These are phyloP conservation scores for Colletotrichum tropicicola DNA, from an alignment of 2,329 filamentous ascomycete genomes.

Conservation along the genomic window DNA sequence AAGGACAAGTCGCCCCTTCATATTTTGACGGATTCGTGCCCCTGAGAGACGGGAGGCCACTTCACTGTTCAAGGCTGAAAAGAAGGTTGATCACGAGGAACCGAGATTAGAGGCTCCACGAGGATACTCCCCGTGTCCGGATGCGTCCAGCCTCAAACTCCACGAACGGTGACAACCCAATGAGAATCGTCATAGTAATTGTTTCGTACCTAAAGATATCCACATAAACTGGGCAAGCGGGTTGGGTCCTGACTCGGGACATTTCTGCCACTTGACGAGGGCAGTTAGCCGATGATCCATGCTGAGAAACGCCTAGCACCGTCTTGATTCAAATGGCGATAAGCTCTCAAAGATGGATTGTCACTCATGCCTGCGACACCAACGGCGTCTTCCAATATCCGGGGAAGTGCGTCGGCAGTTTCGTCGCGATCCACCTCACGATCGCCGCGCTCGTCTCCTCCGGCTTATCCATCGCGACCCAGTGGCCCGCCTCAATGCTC, in stretches of 20 bases:
- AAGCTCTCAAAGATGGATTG: not conserved
- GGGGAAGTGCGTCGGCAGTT: slow-evolving; percentile 29
- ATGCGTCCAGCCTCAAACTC: not conserved
- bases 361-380: not conserved
- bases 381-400: slow-evolving; percentile 24
- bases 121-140: not conserved
- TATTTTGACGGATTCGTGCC: not conserved
- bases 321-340: not conserved
- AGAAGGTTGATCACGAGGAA: slow-evolving; percentile 7
- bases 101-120: slow-evolving; percentile 13
- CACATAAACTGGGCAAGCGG: not conserved
- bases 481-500: slow-evolving; percentile 44
- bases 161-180: not conserved
- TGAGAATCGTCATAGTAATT: not conserved
- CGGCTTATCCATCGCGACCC: slow-evolving; percentile 41
- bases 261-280: not conserved
- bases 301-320: not conserved
- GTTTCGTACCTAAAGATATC: not conserved
- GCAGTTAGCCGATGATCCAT: not conserved
- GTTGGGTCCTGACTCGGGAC: not conserved
- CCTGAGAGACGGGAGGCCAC: not conserved
- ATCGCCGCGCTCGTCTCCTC: slow-evolving; percentile 36
- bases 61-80: not conserved
- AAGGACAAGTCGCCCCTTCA: not conserved
- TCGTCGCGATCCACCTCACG: slow-evolving; percentile 33